Evolutionary conservation across 2,329 filamentous ascomycete species (phyloP), one percentile per base, ranked within the genome.

Genomic region (Calonectria fujianensis): DNA sequence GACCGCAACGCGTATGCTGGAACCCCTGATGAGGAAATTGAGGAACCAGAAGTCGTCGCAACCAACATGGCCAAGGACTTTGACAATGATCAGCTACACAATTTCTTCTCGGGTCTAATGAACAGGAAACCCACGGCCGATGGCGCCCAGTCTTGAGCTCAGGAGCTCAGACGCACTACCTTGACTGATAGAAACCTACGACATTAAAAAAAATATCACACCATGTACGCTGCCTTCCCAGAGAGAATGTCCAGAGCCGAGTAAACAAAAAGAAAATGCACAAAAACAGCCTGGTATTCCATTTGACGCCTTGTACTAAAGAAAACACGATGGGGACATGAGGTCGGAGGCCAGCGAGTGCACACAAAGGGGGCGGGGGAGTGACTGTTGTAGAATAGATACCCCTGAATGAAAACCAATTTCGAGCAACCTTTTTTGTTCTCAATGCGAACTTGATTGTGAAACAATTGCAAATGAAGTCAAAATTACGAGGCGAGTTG

Each of bases 81-180:
- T 71, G 85, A 92, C 82, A 91, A 89, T 54, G 90, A 91, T 75
- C 89, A 90, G 78, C 83, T 92, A 69, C 88, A 91, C 76, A 90
- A 88, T 76, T 92, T 92, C 84, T 92, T 92, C 79, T 88, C 87
- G 72, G 89, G 88, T 41, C 82, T 92, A 75, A 91, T 92, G 90
- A 91, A 91, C 78, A 87, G 89, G 75, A 89, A 89, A 63, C 57
- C 57, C 4, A 20, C 57, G 7, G 24, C 45, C 45, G 57, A 41
- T 41, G 35, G n/a, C n/a, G 16, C n/a, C 24, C 37, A 63, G 35
- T 29, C 35, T 41, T 63, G 57, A 63, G 57, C 35, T 41, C 24
- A 63, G 57, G 37, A 59, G 27, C 57, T 41, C 24, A 63, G 27
- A 14, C 57, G 20, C 10, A 13, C 11, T 11, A 29, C 57, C 35